These are phyloP conservation scores for Parmelia sp. DNA, from an alignment of 495 filamentous ascomycete species.

Conservation along the genomic window DNA sequence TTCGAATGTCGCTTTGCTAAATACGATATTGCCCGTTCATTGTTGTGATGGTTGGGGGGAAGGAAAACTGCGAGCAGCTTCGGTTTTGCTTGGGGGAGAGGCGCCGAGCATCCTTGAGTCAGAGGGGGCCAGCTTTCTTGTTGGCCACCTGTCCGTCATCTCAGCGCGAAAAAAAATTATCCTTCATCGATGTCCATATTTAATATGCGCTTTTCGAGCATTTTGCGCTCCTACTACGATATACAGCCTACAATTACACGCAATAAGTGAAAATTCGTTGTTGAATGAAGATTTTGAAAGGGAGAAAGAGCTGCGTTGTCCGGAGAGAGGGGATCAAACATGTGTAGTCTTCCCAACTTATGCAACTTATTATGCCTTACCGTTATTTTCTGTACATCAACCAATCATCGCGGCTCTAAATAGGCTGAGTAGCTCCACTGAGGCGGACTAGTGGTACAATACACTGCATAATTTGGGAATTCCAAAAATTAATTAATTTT, in stretches of 20 bases:
- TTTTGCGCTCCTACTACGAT: neutral
- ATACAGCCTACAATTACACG: neutral
- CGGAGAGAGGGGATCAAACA: neutral
- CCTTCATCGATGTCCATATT: neutral
- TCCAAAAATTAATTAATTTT: neutral
- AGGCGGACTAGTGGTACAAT: constrained; percentile 7
- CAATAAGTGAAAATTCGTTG: neutral
- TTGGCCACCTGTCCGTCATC: constrained; percentile 17
- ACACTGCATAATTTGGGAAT: neutral
- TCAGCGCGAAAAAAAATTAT: constrained; percentile 14
- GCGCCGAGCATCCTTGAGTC: constrained; percentile 15
- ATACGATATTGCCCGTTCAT: constrained; percentile 14
- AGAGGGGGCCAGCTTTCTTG: constrained; percentile 9
- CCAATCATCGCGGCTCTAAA: constrained; percentile 6
- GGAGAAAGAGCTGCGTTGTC: neutral
- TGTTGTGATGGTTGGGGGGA: constrained; percentile 13
- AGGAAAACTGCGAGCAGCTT: constrained; percentile 8
- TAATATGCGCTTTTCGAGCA: neutral
- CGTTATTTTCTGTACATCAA: neutral
- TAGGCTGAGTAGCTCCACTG: neutral
- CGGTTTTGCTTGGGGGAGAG: constrained; percentile 15
- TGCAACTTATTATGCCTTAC: neutral
- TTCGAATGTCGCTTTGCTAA: constrained; percentile 18
- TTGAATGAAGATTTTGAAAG: neutral
- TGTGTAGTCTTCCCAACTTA: neutral